Evolutionary conservation across 495 filamentous ascomycete genomes (phyloP).

Genomic region (Daldinia caldariorum): DNA sequence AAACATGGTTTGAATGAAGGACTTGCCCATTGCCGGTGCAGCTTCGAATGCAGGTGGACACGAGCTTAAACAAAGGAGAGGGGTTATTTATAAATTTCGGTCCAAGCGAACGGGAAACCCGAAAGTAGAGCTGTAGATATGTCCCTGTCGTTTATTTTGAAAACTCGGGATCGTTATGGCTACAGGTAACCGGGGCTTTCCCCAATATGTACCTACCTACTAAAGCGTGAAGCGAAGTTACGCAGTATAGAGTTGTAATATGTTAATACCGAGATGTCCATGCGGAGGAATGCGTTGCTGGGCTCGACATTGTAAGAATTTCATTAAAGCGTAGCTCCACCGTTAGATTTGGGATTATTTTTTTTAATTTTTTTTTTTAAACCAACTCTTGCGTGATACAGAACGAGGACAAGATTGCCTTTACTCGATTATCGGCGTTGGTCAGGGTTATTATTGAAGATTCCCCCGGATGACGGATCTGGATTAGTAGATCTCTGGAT

Average conservation of each 20-base stretch:
- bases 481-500: constrained; percentile 44
- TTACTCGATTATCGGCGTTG: too few species aligned
- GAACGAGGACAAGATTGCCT: too few species aligned
- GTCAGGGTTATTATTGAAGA: constrained; percentile 20
- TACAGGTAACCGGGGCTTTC: neutral
- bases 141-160: constrained; percentile 6
- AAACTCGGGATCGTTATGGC: neutral
- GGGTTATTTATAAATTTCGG: constrained; percentile 10
- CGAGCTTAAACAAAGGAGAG: neutral
- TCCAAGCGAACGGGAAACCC: constrained; percentile 1
- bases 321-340: neutral
- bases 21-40: constrained; percentile 23
- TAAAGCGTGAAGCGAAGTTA: neutral
- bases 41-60: constrained; percentile 7
- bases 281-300: neutral
- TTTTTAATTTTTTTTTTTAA: neutral
- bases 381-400: too few species aligned
- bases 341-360: neutral
- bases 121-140: constrained; percentile 1
- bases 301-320: neutral
- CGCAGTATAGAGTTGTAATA: neutral
- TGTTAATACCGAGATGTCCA: neutral
- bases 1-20: constrained; percentile 2
- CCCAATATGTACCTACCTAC: too few species aligned
- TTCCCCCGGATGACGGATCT: constrained; percentile 43